These are phyloP conservation scores for Nepenthes gracilis DNA, from an alignment of 148 eudicot genomes.

Conservation along the genomic window DNA sequence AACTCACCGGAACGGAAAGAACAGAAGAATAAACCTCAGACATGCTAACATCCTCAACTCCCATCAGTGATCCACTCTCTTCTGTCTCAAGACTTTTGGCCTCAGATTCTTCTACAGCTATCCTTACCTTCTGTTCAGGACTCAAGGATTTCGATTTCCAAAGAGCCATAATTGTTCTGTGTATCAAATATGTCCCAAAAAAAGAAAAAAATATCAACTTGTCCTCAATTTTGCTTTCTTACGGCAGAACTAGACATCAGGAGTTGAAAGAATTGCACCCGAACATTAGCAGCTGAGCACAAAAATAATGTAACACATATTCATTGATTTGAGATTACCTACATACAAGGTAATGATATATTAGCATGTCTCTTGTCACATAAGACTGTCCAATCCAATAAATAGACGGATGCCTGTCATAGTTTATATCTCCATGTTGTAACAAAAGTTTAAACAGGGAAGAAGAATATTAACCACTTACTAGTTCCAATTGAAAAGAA, in stretches of 20 bases:
- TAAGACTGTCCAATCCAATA: no score
- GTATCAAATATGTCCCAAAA: background rate
- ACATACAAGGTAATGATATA: no score
- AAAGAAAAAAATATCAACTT: background rate
- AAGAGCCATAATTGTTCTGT: slow-evolving; percentile 73
- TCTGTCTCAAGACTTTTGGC: slow-evolving; percentile 33
- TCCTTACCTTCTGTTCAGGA: slow-evolving; percentile 49
- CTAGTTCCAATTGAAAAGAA: no score
- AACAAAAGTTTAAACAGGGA: no score
- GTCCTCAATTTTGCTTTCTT: background rate
- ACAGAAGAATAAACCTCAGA: slow-evolving; percentile 38
- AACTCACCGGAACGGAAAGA: slow-evolving; percentile 64
- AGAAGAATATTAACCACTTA: no score
- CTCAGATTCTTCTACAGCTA: slow-evolving; percentile 45
- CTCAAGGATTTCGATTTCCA: slow-evolving; percentile 65
- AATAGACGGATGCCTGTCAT: no score
- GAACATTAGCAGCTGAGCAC: no score
- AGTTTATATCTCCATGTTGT: no score
- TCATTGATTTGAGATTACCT: no score
- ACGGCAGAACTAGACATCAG: background rate
- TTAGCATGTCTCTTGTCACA: no score
- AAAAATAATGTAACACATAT: no score
- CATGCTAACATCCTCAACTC: slow-evolving; percentile 48
- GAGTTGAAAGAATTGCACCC: no score
- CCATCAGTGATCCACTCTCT: slow-evolving; percentile 20